phyloP scores from a whole-genome alignment of 108 stramenopile species.

The Nitzschia sp. region DNA sequence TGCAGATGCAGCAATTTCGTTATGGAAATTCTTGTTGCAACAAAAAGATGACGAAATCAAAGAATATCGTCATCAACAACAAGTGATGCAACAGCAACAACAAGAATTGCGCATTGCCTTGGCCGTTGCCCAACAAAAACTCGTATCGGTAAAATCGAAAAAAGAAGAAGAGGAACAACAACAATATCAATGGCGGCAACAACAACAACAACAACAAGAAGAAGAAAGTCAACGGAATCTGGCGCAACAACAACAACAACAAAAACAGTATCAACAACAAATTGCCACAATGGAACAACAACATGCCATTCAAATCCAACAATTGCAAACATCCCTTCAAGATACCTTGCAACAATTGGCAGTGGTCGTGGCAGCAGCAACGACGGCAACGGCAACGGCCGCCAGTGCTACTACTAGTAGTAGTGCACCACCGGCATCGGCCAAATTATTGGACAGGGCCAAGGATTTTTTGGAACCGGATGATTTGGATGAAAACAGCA shows the following conservation, averaged over 20 bases:
- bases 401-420: too few species aligned
- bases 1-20: background rate
- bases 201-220: slow-evolving; percentile 10
- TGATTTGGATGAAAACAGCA: background rate
- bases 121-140: background rate
- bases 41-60: slow-evolving; percentile 34
- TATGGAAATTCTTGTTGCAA: background rate
- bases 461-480: background rate
- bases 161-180: background rate
- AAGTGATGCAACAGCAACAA: slow-evolving; percentile 9
- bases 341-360: background rate
- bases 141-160: background rate
- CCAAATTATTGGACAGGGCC: background rate
- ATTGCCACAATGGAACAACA: background rate
- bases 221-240: slow-evolving; percentile 7
- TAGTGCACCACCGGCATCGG: too few species aligned
- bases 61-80: slow-evolving; percentile 7
- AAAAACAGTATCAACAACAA: slow-evolving; percentile 5
- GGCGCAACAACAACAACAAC: slow-evolving; percentile 6
- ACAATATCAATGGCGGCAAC: too few species aligned
- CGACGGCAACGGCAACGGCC: too few species aligned
- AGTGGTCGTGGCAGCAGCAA: too few species aligned
- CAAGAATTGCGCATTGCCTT: slow-evolving; percentile 19
- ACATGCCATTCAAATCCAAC: background rate
- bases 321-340: background rate